phyloP scores from a whole-genome alignment of 108 stramenopile species.

The Mayamaea pseudoterrestris region DNA sequence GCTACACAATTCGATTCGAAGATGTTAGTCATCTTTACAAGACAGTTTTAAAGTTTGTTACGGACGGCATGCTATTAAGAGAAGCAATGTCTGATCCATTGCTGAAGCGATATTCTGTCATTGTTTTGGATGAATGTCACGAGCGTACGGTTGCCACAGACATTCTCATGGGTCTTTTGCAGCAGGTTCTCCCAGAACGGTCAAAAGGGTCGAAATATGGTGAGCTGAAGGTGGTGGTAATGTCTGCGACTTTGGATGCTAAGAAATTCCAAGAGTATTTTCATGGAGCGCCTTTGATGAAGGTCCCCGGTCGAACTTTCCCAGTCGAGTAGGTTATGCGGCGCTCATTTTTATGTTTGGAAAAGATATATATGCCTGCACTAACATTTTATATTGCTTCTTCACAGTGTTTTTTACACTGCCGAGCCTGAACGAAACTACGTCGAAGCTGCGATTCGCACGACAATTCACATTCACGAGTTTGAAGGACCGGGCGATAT shows the following conservation, averaged over 20 bases:
- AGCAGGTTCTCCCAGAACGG: conserved; percentile 85
- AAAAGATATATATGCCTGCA: too few relatives aligned
- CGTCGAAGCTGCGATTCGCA: conserved; percentile 94
- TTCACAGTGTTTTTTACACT: conserved; percentile 95
- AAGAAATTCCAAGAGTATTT: conserved; percentile 90
- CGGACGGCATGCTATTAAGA: conserved; percentile 88
- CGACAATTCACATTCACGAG: conserved; percentile 95
- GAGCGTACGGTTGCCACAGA: conserved; percentile 97
- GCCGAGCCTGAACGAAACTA: conserved; percentile 97
- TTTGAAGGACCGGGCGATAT: conserved; percentile 97
- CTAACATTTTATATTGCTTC: too few relatives aligned
- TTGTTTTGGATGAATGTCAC: conserved; percentile 98
- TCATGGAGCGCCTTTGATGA: conserved; percentile 74
- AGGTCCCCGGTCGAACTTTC: conserved; percentile 95
- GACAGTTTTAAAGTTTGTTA: conserved; percentile 89
- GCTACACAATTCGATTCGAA: conserved; percentile 99
- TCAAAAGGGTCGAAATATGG: conserved; percentile 55
- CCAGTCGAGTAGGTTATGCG: too few relatives aligned
- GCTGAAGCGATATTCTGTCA: conserved; percentile 79
- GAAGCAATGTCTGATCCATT: conserved; percentile 98
- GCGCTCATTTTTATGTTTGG: too few relatives aligned
- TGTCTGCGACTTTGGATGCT: conserved; percentile 98
- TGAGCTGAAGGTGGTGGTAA: conserved; percentile 94
- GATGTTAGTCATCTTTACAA: conserved; percentile 60
- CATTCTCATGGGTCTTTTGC: conserved; percentile 97